Base-by-base conservation (phyloP, 345 rosid species). In the Luvunga scandens region DNA sequence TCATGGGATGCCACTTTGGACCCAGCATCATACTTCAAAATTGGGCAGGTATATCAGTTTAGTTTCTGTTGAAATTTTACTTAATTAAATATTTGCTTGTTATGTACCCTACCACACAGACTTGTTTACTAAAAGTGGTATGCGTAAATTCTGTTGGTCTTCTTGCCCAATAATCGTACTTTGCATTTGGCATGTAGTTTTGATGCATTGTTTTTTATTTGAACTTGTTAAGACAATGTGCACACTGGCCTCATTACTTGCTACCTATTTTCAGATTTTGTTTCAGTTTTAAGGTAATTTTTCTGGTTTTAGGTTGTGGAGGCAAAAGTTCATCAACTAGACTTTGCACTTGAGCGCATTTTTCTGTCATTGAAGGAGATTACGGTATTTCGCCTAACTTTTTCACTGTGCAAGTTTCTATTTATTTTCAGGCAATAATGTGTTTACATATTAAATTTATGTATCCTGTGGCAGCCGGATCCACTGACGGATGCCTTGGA, bases 1-100 rank as follows among this genome's bases (percentile, higher is more conserved):
- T 96, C 98, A 73, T 96, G 98, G 99, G 95, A 92, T 92, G 93
- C 97, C 72, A 91, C 98, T 25, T 88, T 94, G 86, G 97, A 94
- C 84, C 97, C 95, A 81, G 88, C 88, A 67, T 89, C 97, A 64
- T 86, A 81, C 88, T 91, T 91, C 80, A 89, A 91, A 87, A 82
- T 92, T 76, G 99, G 94, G 75, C 97, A 95, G 99, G 99, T 92
- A 89, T 71, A 70, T 67, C 53, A 22, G 22, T 72, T 80, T 60
- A 25, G 31, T 68, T 31, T 63, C 18, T 77, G 62, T 25, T 68
- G 39, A 56, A 64, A 77, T 73, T 68, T 18, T 67, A 63, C 74
- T 9, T 24, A 48, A 64, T 80, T 9, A 38, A 71, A 22, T 21
- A 28, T 53, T 38, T 69, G 42, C 30, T 69, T 76, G 4, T 67